Evolutionary conservation across 1,284 basidiomycete species (phyloP).

Genomic region (Trametes polyzona): DNA sequence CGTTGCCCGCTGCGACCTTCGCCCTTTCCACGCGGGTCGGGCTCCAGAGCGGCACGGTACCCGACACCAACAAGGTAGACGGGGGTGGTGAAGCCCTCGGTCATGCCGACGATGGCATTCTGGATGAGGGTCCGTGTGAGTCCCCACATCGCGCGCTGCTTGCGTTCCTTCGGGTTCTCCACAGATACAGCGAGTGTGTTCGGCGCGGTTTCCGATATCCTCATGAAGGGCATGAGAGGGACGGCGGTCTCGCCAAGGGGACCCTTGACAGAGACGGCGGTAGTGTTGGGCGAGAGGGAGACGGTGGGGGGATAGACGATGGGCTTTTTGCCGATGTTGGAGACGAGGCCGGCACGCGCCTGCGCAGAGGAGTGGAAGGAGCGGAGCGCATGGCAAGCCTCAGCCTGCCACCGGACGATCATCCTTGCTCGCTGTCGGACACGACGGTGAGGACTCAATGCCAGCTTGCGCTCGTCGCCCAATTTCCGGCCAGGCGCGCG

Average conservation of each 20-base stretch:
- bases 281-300: constrained; percentile 56
- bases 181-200: constrained; percentile 65
- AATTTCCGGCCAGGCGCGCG: constrained; percentile 6
- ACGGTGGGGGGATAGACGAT: constrained; percentile 75
- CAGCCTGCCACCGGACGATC: constrained; percentile 33
- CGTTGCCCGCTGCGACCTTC: constrained; percentile 64
- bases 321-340: constrained; percentile 84
- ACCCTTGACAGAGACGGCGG: constrained; percentile 67
- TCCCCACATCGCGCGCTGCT: constrained; percentile 92
- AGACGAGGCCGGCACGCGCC: constrained; percentile 41
- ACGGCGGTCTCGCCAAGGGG: constrained; percentile 78
- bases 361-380: constrained; percentile 33
- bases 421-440: constrained; percentile 28
- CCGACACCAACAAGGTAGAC: constrained; percentile 95
- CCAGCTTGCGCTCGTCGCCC: neutral
- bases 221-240: constrained; percentile 71
- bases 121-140: constrained; percentile 86
- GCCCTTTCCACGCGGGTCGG: constrained; percentile 70
- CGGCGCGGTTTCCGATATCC: constrained; percentile 57
- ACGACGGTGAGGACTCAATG: neutral
- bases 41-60: constrained; percentile 88
- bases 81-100: constrained; percentile 83
- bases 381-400: constrained; percentile 29
- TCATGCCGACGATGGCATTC: constrained; percentile 92
- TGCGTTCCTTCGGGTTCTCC: constrained; percentile 70